Conservation (phyloP, 345 rosid species). For the Arabidopsis thaliana region DNA sequence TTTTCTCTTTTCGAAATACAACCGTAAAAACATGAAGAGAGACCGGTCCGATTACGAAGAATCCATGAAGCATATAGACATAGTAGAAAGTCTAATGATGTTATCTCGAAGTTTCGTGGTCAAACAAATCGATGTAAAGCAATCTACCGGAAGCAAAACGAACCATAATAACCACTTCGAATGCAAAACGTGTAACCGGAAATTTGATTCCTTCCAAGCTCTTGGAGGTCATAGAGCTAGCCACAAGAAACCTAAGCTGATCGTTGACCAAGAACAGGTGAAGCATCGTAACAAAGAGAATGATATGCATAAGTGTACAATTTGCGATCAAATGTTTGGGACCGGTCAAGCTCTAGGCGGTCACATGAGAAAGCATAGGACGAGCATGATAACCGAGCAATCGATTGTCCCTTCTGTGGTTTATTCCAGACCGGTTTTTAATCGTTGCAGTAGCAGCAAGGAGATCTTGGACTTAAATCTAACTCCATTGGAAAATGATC, state of each 20-base stretch:
- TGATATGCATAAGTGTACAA: conserved; percentile 57
- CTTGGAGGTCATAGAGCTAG: conserved; percentile 80
- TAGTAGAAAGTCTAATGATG: conserved; percentile 51
- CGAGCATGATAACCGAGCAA: background rate
- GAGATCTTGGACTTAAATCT: conserved; percentile 69
- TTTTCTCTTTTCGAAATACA: too few species aligned
- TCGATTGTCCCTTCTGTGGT: conserved; percentile 5
- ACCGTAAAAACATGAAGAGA: conserved; percentile 51
- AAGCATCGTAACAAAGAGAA: conserved; percentile 27
- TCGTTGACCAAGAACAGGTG: conserved; percentile 36
- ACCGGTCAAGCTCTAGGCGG: conserved; percentile 79
- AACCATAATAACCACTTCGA: conserved; percentile 43
- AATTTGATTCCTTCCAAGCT: conserved; percentile 71
- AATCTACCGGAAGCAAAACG: conserved; percentile 20
- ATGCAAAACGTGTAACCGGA: conserved; percentile 72
- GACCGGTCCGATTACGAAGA: conserved; percentile 45
- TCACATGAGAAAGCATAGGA: conserved; percentile 71
- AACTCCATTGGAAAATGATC: conserved; percentile 76
- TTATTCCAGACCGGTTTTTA: conserved; percentile 48
- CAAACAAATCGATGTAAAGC: conserved; percentile 36
- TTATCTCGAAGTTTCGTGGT: conserved; percentile 47
- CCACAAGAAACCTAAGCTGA: conserved; percentile 61
- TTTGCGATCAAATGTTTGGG: conserved; percentile 59
- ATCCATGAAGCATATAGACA: conserved; percentile 42
- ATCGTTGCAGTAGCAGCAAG: conserved; percentile 52